phyloP scores from a whole-genome alignment of 169 alveolate genomes.

The Amoebophrya sp. region DNA sequence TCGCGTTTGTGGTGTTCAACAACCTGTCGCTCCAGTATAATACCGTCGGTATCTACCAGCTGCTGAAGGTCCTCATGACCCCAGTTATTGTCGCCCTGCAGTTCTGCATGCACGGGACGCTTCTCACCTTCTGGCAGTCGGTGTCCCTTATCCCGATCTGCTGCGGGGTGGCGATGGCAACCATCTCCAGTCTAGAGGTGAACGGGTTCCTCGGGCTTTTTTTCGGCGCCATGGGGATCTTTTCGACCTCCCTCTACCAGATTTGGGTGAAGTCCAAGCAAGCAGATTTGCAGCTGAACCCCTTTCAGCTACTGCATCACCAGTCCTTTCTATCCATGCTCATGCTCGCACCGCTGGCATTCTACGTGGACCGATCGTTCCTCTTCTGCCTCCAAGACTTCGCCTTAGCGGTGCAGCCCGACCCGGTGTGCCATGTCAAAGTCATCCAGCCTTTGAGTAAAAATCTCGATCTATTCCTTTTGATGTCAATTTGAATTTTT shows the following conservation, averaged over 20 bases:
- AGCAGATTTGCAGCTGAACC: constrained; percentile 22
- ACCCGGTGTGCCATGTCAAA: neutral
- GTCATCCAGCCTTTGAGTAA: neutral
- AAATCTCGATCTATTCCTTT: too few relatives aligned
- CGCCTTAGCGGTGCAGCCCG: neutral
- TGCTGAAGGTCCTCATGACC: constrained; percentile 35
- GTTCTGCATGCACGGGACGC: neutral
- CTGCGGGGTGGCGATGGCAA: constrained; percentile 34
- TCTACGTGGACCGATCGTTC: neutral
- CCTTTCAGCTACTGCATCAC: constrained; percentile 32
- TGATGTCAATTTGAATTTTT: too few relatives aligned
- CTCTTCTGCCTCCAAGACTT: neutral
- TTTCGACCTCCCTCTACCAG: constrained; percentile 34
- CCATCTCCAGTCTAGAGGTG: constrained; percentile 31
- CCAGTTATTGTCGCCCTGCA: constrained; percentile 31
- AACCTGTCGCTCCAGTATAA: constrained; percentile 38
- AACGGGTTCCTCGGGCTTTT: constrained; percentile 27
- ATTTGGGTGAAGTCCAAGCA: constrained; percentile 38
- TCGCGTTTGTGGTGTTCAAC: constrained; percentile 36
- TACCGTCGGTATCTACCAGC: constrained; percentile 37
- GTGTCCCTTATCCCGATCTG: constrained; percentile 29
- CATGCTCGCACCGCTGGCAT: constrained; percentile 24
- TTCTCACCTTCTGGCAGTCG: constrained; percentile 31
- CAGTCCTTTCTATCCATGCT: constrained; percentile 15
- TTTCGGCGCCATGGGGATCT: constrained; percentile 35